phyloP scores from a whole-genome alignment of 306 rosid species.

The Bauhinia variegata region DNA sequence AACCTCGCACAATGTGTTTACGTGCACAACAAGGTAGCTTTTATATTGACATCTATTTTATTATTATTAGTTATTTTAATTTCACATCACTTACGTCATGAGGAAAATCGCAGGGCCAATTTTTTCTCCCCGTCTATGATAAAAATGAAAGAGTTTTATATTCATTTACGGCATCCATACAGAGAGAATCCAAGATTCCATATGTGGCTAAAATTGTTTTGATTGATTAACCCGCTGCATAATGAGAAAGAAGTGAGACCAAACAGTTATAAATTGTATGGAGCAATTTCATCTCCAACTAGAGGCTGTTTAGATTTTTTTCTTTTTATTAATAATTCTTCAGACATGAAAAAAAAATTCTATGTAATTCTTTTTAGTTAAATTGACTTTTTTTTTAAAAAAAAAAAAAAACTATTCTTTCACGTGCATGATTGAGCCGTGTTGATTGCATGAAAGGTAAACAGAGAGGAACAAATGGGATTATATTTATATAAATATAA shows the following conservation, averaged over 20 bases:
- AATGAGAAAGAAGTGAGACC: not conserved
- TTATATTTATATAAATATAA: conserved; percentile 3
- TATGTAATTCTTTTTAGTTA: no score
- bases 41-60: not conserved
- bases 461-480: no score
- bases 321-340: no score
- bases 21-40: not conserved
- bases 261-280: no score
- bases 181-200: not conserved
- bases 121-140: not conserved
- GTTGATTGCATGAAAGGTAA: no score
- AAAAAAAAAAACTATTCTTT: no score
- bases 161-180: not conserved
- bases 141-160: not conserved
- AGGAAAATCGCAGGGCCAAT: not conserved
- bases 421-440: not conserved
- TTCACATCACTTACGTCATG: not conserved
- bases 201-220: not conserved
- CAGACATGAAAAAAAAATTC: no score
- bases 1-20: not conserved
- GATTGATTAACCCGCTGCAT: not conserved
- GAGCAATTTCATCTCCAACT: no score
- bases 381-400: no score
- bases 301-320: no score
- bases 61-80: not conserved